Conservation (phyloP, 441 rosid species). For the Oxalis stricta region DNA sequence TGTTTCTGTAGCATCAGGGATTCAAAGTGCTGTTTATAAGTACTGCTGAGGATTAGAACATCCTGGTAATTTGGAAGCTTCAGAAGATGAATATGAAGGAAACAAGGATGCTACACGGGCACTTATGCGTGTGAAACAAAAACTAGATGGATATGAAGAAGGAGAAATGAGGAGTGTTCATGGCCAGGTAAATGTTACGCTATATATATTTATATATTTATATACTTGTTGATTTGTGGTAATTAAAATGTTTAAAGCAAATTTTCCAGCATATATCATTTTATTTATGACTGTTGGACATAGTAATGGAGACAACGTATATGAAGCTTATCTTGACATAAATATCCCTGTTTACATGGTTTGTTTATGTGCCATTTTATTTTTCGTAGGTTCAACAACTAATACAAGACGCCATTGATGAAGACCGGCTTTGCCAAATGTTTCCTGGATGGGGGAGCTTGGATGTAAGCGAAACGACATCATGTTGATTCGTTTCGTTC, state of each 20-base stretch:
- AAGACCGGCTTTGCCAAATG: slow-evolving; percentile 79
- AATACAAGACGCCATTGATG: slow-evolving; percentile 85
- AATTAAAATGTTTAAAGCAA: too few species aligned
- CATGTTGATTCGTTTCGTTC: too few species aligned
- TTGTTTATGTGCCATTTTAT: background rate
- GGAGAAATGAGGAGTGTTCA: slow-evolving; percentile 92
- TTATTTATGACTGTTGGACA: too few species aligned
- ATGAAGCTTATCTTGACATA: too few species aligned
- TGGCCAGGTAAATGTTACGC: slow-evolving; percentile 83
- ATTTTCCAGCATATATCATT: too few species aligned
- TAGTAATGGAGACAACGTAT: too few species aligned
- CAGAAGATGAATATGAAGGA: slow-evolving; percentile 68
- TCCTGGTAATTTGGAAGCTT: slow-evolving; percentile 58
- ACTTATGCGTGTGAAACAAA: slow-evolving; percentile 85
- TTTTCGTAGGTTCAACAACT: slow-evolving; percentile 67
- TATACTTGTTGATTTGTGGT: too few species aligned
- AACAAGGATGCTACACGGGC: slow-evolving; percentile 96
- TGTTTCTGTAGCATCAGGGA: too few species aligned
- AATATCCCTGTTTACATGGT: background rate
- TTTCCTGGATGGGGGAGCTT: slow-evolving; percentile 98
- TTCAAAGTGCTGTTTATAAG: too few species aligned
- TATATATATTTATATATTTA: too few species aligned
- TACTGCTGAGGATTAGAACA: slow-evolving; percentile 57
- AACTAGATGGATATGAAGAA: slow-evolving; percentile 95
- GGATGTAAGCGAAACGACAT: slow-evolving; percentile 31